phyloP scores from a whole-genome alignment of 352 stramenopile species.

The Thalassiosira livingstoniorum region DNA sequence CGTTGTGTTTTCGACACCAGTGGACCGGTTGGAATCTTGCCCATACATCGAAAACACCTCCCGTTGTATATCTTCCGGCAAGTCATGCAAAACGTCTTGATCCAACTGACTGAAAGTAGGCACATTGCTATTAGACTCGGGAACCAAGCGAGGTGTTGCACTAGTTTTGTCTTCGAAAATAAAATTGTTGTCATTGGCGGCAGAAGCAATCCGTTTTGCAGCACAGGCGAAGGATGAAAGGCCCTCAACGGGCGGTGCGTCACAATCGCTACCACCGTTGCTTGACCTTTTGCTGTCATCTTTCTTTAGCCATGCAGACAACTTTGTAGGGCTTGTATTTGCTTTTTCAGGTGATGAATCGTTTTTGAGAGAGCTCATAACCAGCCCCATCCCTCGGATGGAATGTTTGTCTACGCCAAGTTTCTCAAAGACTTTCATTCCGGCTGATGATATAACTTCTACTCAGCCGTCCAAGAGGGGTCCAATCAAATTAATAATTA shows the following conservation, averaged over 20 bases:
- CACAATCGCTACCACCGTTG: neutral
- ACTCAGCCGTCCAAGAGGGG: too few species aligned
- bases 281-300: slow-evolving; percentile 7
- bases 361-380: slow-evolving; percentile 66
- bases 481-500: neutral
- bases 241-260: too few species aligned
- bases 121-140: slow-evolving; percentile 19
- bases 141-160: neutral
- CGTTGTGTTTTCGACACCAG: too few species aligned
- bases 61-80: slow-evolving; percentile 60
- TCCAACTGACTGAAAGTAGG: slow-evolving; percentile 67
- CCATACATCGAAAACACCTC: slow-evolving; percentile 52
- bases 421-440: slow-evolving; percentile 70
- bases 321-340: slow-evolving; percentile 48
- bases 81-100: slow-evolving; percentile 57
- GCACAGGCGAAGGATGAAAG: too few species aligned
- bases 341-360: slow-evolving; percentile 32
- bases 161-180: slow-evolving; percentile 10
- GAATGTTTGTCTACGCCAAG: slow-evolving; percentile 65
- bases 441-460: slow-evolving; percentile 59
- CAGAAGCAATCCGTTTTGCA: neutral
- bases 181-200: too few species aligned
- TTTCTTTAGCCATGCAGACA: slow-evolving; percentile 58
- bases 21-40: too few species aligned
- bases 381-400: slow-evolving; percentile 82